These are phyloP conservation scores for Syzygium grande DNA, from an alignment of 345 rosid genomes.

Conservation along the genomic window DNA sequence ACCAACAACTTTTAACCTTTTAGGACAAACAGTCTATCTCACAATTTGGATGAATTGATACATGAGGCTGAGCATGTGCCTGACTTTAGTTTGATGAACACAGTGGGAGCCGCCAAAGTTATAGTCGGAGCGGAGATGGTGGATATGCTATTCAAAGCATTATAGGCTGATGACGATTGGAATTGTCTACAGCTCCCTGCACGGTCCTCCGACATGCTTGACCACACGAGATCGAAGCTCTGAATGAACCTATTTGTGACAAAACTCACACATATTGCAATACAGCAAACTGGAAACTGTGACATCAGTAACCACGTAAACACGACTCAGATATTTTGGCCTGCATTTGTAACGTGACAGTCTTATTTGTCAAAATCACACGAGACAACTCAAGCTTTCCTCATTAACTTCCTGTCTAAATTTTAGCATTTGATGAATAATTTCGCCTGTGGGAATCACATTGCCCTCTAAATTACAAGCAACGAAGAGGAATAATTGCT, in stretches of 20 bases:
- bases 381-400: not conserved
- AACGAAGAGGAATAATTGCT: not conserved
- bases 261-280: not conserved
- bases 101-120: constrained; percentile 4
- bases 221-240: not conserved
- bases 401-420: not conserved
- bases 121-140: not conserved
- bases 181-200: not conserved
- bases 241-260: not conserved
- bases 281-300: not conserved
- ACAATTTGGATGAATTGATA: not conserved
- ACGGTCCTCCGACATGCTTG: not conserved
- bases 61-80: not conserved
- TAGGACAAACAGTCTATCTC: not conserved
- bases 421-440: not conserved
- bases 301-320: not conserved
- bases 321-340: not conserved
- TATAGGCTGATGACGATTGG: not conserved
- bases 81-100: not conserved
- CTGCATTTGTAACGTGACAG: not conserved
- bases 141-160: not conserved
- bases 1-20: not conserved
- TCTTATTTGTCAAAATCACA: not conserved
- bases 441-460: not conserved
- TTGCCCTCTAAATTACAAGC: not conserved